Conservation (phyloP, 805 yeast species). For the Nakazawaea wyomingensis region DNA sequence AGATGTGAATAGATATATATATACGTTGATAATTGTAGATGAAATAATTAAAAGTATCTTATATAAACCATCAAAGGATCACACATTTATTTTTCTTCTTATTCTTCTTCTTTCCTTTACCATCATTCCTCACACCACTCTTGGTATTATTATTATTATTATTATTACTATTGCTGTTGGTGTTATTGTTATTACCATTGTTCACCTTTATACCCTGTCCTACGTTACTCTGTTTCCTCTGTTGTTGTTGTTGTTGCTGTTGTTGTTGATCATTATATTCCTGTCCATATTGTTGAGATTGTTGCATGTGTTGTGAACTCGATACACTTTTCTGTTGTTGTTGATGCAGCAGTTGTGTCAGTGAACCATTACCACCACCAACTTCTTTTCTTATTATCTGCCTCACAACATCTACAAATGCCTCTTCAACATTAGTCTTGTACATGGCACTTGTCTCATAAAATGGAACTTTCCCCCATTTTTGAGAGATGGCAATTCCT, state of each 20-base stretch:
- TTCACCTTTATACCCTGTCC: neutral
- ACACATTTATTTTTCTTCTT: constrained; percentile 10
- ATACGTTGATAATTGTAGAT: too few relatives aligned
- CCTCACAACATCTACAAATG: constrained; percentile 81
- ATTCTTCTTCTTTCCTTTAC: constrained; percentile 11
- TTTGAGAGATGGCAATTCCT: constrained; percentile 76
- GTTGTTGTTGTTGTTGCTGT: neutral
- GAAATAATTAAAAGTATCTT: too few relatives aligned
- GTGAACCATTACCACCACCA: neutral
- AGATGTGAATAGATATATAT: too few relatives aligned
- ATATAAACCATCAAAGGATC: constrained; percentile 1
- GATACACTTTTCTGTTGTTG: too few relatives aligned
- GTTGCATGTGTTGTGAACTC: too few relatives aligned
- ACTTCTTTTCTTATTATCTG: constrained; percentile 77
- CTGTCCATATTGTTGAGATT: too few relatives aligned
- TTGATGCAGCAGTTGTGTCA: constrained; percentile 16
- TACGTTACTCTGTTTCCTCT: neutral
- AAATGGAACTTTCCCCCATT: constrained; percentile 88
- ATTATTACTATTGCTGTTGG: neutral
- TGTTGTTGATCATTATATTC: too few relatives aligned
- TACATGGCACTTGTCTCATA: constrained; percentile 93
- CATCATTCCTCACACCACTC: too few relatives aligned
- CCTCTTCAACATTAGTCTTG: constrained; percentile 85
- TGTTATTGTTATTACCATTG: neutral
- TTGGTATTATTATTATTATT: neutral